Evolutionary conservation across 2,329 filamentous ascomycete species (phyloP).

Genomic region (Lomentospora prolificans): DNA sequence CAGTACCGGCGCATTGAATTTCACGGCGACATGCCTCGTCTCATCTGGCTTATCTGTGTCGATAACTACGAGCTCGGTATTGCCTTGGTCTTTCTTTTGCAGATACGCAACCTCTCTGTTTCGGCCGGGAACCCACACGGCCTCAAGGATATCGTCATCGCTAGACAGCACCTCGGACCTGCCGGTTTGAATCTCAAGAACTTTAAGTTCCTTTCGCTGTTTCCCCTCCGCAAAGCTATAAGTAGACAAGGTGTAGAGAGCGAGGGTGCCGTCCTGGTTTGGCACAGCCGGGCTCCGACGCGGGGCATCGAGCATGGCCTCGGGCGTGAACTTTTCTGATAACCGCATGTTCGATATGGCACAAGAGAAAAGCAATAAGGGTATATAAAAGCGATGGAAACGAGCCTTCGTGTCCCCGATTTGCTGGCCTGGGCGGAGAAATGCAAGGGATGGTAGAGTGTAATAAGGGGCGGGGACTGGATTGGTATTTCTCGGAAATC

Average conservation of each 20-base stretch:
- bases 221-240: slow-evolving; percentile 23
- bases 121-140: slow-evolving; percentile 24
- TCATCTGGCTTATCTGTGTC: slow-evolving; percentile 14
- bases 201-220: slow-evolving; percentile 21
- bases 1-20: slow-evolving; percentile 22
- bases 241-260: slow-evolving; percentile 29
- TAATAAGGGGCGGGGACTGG: no score
- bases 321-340: slow-evolving; percentile 19
- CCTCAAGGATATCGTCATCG: slow-evolving; percentile 21
- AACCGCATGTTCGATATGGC: not conserved
- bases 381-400: not conserved
- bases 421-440: no score
- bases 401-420: no score
- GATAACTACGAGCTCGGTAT: slow-evolving; percentile 22
- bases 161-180: slow-evolving; percentile 17
- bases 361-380: not conserved
- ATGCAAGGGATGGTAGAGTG: no score
- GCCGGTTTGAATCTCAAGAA: slow-evolving; percentile 23
- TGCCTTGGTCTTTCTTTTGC: slow-evolving; percentile 18
- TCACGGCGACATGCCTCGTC: slow-evolving; percentile 18
- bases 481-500: no score
- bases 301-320: slow-evolving; percentile 21
- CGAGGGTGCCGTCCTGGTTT: slow-evolving; percentile 28
- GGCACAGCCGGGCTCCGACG: slow-evolving; percentile 25
- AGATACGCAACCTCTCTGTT: slow-evolving; percentile 23